These are phyloP conservation scores for Magnolia officinalis DNA, from an alignment of 164 flowering plant genomes.

Conservation along the genomic window DNA sequence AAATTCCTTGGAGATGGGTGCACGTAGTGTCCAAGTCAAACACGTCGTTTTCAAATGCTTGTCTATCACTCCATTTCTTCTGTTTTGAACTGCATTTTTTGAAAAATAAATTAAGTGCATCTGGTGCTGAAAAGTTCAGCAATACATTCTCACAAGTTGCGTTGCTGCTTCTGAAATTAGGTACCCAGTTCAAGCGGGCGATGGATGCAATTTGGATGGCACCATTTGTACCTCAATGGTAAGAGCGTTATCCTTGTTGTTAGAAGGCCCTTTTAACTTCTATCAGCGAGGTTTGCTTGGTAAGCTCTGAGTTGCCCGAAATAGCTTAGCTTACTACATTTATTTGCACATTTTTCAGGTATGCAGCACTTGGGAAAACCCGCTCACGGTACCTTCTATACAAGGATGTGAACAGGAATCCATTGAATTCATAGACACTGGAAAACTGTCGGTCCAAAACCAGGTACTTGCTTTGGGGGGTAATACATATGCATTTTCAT, in stretches of 20 bases:
- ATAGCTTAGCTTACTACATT: background rate
- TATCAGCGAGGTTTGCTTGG: background rate
- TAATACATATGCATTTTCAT: background rate
- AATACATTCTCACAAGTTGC: background rate
- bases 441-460: background rate
- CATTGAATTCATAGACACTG: conserved; percentile 30
- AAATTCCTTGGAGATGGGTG: too few relatives aligned
- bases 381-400: conserved; percentile 77
- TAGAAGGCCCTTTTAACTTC: background rate
- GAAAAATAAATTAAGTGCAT: background rate
- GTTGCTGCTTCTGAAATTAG: conserved; percentile 24
- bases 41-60: background rate
- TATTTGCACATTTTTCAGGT: conserved; percentile 45
- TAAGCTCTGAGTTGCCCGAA: background rate
- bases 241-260: conserved; percentile 8
- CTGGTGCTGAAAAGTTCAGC: background rate
- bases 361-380: conserved; percentile 91
- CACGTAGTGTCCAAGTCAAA: background rate
- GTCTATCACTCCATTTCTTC: background rate
- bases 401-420: conserved; percentile 93
- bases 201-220: conserved; percentile 99
- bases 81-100: background rate
- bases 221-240: conserved; percentile 99
- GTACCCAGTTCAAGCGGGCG: conserved; percentile 96
- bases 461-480: background rate